Conservation (phyloP, 2,329 filamentous ascomycete genomes). For the Scytalidium lignicola region DNA sequence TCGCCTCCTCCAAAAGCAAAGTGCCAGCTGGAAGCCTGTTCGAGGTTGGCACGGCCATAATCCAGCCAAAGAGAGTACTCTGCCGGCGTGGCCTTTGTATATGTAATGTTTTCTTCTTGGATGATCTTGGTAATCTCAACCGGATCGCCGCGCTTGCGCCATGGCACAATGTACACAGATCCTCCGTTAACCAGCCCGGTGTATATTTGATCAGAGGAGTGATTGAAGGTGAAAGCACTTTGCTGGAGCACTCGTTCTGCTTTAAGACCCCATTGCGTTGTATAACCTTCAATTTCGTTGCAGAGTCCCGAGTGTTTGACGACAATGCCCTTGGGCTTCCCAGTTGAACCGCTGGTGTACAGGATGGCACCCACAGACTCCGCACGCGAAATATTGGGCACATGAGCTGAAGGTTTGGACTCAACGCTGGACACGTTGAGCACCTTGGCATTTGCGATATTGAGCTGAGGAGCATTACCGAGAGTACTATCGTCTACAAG, state of each 20-base stretch:
- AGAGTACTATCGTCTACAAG: slow-evolving; percentile 22
- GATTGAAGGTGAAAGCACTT: slow-evolving; percentile 14
- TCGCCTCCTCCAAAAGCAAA: slow-evolving; percentile 24
- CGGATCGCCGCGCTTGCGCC: slow-evolving; percentile 10
- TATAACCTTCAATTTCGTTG: slow-evolving; percentile 19
- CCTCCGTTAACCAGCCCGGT: slow-evolving; percentile 12
- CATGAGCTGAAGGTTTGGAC: slow-evolving; percentile 5
- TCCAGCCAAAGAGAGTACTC: slow-evolving; percentile 15
- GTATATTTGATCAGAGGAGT: slow-evolving; percentile 14
- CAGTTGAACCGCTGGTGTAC: slow-evolving; percentile 20
- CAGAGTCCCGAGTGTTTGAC: slow-evolving; percentile 21
- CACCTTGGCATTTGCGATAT: slow-evolving; percentile 1
- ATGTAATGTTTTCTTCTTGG: slow-evolving; percentile 10
- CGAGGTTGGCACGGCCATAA: slow-evolving; percentile 1
- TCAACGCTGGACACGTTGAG: slow-evolving; percentile 5
- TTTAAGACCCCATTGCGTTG: slow-evolving; percentile 4
- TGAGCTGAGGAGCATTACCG: neutral
- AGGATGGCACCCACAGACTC: slow-evolving; percentile 22
- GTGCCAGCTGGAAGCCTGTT: slow-evolving; percentile 6
- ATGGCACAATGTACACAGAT: slow-evolving; percentile 10
- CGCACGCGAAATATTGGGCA: slow-evolving; percentile 17
- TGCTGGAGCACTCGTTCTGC: slow-evolving; percentile 14
- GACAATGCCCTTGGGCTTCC: slow-evolving; percentile 36
- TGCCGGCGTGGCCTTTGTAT: slow-evolving; percentile 17
- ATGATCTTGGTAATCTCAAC: slow-evolving; percentile 14